Conservation (phyloP, 179 eudicot species). For the Silene vulgaris region DNA sequence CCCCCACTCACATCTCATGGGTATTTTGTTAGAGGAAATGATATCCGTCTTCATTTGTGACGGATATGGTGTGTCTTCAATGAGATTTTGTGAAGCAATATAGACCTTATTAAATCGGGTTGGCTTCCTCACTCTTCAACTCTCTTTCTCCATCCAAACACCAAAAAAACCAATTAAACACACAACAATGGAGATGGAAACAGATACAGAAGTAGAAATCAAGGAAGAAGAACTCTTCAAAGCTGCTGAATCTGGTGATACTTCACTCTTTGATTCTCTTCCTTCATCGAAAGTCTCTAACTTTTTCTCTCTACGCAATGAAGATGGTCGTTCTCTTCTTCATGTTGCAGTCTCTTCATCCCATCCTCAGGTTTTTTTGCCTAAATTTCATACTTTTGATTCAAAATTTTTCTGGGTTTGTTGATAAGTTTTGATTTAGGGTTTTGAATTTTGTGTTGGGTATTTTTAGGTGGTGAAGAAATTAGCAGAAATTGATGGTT, state of each 20-base stretch:
- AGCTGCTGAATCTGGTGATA: slow-evolving; percentile 71
- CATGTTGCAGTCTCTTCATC: slow-evolving; percentile 78
- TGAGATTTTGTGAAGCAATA: too few species aligned
- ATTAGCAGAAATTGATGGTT: slow-evolving; percentile 50
- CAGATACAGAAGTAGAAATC: slow-evolving; percentile 16
- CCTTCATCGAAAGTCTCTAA: slow-evolving; percentile 42
- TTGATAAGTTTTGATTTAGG: neutral
- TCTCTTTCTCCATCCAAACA: too few species aligned
- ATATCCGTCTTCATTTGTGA: too few species aligned
- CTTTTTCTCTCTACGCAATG: slow-evolving; percentile 71
- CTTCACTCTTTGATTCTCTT: slow-evolving; percentile 50
- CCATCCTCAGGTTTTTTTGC: slow-evolving; percentile 39
- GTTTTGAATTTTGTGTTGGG: neutral
- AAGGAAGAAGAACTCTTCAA: slow-evolving; percentile 60
- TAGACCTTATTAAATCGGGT: too few species aligned
- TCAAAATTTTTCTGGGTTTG: neutral
- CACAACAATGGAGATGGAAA: slow-evolving; percentile 27
- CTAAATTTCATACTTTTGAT: neutral
- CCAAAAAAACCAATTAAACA: too few species aligned
- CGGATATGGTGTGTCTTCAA: too few species aligned
- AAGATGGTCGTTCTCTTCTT: slow-evolving; percentile 84
- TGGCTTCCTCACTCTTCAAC: too few species aligned
- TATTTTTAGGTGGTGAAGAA: slow-evolving; percentile 30
- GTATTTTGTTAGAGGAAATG: too few species aligned
- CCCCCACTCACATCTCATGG: too few species aligned